Evolutionary conservation across 805 yeast species (phyloP).

Genomic region (Hanseniaspora taiwanica): DNA sequence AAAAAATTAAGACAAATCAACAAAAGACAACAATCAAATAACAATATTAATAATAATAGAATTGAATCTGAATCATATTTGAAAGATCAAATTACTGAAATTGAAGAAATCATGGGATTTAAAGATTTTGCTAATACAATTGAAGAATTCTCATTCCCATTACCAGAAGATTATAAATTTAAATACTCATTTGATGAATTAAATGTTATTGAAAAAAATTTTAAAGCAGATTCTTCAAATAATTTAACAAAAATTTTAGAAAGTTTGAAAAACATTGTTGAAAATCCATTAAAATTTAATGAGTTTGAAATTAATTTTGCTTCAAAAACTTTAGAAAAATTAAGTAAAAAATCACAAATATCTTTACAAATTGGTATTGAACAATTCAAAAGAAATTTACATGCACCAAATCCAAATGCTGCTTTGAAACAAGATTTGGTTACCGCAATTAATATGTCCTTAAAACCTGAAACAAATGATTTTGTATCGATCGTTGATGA

Average conservation of each 20-base stretch:
- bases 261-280: slow-evolving; percentile 31
- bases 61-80: slow-evolving; percentile 28
- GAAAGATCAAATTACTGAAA: slow-evolving; percentile 13
- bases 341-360: slow-evolving; percentile 61
- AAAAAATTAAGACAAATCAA: slow-evolving; percentile 11
- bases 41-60: slow-evolving; percentile 7
- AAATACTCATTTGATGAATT: slow-evolving; percentile 44
- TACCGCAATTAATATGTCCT: slow-evolving; percentile 67
- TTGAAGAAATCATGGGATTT: slow-evolving; percentile 28
- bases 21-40: slow-evolving; percentile 4
- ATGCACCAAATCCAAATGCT: slow-evolving; percentile 38
- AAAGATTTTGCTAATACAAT: slow-evolving; percentile 38
- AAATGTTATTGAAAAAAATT: slow-evolving; percentile 53
- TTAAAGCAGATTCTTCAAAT: slow-evolving; percentile 32
- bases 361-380: slow-evolving; percentile 63
- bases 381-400: slow-evolving; percentile 47
- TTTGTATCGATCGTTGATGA: slow-evolving; percentile 58
- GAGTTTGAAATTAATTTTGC: slow-evolving; percentile 58
- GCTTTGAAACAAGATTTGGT: slow-evolving; percentile 63
- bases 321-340: slow-evolving; percentile 35
- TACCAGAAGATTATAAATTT: slow-evolving; percentile 51
- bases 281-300: slow-evolving; percentile 22
- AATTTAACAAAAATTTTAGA: slow-evolving; percentile 39
- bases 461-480: slow-evolving; percentile 28
- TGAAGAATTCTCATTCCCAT: slow-evolving; percentile 62